Percentiles rank a stretch among this genome's conserved stretches.
Evolutionary conservation across 345 rosid genomes (phyloP).

Genomic region (Eucalyptus guilfoylei): DNA sequence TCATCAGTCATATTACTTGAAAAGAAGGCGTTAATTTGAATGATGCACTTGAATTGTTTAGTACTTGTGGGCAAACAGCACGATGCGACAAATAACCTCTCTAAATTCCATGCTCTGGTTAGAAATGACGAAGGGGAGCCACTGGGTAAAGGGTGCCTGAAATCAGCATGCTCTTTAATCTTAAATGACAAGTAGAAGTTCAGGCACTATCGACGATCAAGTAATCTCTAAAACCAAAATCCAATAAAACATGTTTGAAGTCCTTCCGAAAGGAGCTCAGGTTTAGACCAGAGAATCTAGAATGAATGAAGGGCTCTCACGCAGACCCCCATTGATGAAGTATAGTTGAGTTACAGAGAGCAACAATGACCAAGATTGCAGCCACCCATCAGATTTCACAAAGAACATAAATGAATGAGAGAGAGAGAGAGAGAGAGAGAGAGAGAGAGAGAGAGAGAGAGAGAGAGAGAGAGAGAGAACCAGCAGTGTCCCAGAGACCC

Average conservation of each 20-base stretch:
- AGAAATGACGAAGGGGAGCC: background rate
- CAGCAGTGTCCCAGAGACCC: constrained; percentile 95
- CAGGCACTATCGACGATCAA: background rate
- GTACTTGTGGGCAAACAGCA: background rate
- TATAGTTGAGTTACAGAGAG: background rate
- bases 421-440: too few relatives aligned
- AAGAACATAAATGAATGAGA: background rate
- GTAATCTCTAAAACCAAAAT: background rate
- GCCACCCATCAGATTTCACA: background rate
- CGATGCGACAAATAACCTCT: background rate
- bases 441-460: background rate
- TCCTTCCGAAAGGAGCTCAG: background rate
- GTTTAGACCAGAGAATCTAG: background rate
- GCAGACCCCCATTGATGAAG: background rate
- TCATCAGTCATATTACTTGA: background rate
- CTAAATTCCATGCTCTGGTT: background rate
- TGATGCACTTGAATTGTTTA: background rate
- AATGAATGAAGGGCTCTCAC: background rate
- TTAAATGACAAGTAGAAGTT: background rate
- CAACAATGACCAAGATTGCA: background rate
- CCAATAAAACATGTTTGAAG: background rate
- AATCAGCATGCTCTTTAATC: background rate
- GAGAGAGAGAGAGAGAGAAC: constrained; percentile 11
- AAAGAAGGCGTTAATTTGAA: background rate
- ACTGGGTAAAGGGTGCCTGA: background rate